Percentiles rank a stretch among this genome's conserved stretches.
phyloP scores from a whole-genome alignment of 495 filamentous ascomycete species.

The Penicillium taxi region DNA sequence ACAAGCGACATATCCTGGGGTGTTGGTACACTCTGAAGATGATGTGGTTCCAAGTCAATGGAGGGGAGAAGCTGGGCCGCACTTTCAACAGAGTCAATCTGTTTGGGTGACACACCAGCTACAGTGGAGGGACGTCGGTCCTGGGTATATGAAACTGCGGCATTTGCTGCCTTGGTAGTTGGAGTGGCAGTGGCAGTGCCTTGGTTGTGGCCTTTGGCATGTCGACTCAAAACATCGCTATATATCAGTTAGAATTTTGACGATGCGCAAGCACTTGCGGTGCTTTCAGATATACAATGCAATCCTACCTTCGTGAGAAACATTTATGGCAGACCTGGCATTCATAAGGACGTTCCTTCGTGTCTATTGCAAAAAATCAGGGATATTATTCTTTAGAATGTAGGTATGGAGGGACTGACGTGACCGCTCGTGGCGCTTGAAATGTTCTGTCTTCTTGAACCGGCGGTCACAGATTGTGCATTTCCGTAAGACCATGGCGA shows the following conservation, averaged over 20 bases:
- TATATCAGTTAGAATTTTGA: conserved; percentile 9
- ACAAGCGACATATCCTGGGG: conserved; percentile 22
- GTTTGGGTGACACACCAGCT: conserved; percentile 11
- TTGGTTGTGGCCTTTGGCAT: conserved; percentile 42
- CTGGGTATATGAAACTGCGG: conserved; percentile 9
- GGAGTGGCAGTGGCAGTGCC: conserved; percentile 14
- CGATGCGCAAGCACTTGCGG: conserved; percentile 2
- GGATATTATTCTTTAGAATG: background rate
- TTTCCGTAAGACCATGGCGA: conserved; percentile 44
- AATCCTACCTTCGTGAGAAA: conserved; percentile 44
- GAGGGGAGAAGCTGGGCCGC: conserved; percentile 15
- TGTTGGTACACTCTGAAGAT: conserved; percentile 12
- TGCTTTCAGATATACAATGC: background rate
- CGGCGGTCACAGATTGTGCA: conserved; percentile 45
- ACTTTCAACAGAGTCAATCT: conserved; percentile 9
- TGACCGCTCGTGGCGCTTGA: conserved; percentile 47
- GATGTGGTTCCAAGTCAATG: conserved; percentile 9
- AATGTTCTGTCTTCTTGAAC: conserved; percentile 50
- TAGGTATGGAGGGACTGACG: conserved; percentile 28
- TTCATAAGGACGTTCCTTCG: conserved; percentile 47
- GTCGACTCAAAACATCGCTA: conserved; percentile 47
- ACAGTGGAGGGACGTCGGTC: conserved; percentile 16
- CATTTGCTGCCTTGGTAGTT: conserved; percentile 18
- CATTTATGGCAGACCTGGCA: conserved; percentile 46
- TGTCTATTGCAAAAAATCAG: conserved; percentile 30